Conservation (phyloP, 2,329 filamentous ascomycete species). For the Thelonectria olida region DNA sequence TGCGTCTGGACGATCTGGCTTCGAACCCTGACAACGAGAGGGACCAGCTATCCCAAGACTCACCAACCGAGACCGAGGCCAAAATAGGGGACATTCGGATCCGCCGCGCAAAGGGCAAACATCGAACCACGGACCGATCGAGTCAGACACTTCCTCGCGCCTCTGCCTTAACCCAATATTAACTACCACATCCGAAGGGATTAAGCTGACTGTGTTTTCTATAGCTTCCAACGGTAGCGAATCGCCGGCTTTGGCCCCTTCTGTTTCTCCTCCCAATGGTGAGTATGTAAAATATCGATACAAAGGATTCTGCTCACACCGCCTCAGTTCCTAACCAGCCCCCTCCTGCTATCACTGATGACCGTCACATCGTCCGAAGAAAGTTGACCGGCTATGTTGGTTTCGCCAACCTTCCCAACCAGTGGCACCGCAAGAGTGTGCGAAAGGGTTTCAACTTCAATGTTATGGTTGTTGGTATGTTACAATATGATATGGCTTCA, state of each 20-base stretch:
- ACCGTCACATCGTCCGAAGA: constrained; percentile 95
- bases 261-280: constrained; percentile 51
- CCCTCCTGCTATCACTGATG: constrained; percentile 65
- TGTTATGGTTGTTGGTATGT: constrained; percentile 99
- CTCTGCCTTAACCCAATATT: constrained; percentile 29
- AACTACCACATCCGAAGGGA: constrained; percentile 21
- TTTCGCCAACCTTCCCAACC: constrained; percentile 98
- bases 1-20: constrained; percentile 60
- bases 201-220: constrained; percentile 47
- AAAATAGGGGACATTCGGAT: background rate
- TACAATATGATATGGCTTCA: background rate
- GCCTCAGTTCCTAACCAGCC: constrained; percentile 50
- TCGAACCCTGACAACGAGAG: constrained; percentile 36
- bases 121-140: constrained; percentile 28
- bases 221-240: constrained; percentile 58
- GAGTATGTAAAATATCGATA: constrained; percentile 37
- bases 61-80: background rate
- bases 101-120: background rate
- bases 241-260: constrained; percentile 54
- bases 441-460: constrained; percentile 99
- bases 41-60: constrained; percentile 3
- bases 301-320: constrained; percentile 3
- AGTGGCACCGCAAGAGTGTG: constrained; percentile 99
- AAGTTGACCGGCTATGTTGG: constrained; percentile 99
- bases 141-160: constrained; percentile 48